Base-by-base conservation (phyloP, 2,329 filamentous ascomycete species). In the Venturia asperata region DNA sequence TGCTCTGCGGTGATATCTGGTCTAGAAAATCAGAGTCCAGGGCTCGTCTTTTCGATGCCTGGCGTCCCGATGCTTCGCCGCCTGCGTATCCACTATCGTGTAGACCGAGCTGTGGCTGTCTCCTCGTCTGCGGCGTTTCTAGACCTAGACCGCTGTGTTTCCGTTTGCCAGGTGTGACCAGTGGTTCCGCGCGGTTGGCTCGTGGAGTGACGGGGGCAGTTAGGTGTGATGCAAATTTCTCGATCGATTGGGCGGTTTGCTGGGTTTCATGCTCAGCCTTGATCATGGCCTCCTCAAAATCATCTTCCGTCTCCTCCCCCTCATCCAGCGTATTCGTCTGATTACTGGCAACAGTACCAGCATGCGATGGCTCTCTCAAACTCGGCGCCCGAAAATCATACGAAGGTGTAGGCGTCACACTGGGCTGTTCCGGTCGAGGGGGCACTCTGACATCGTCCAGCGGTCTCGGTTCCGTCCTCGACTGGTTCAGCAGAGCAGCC, bases 401-500 rank as follows among this genome's bases (percentile, higher is more conserved):
- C 4, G 49, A 56, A 34, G 49, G 49, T 34, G 49, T 56, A 34
- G 49, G 49, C 13, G 49, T 56, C 24, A 56, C 49, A 56, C 49
- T 56, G 49, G 21, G 49, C 13, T 34, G 24, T 30, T 34, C 30
- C 9, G 49, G 49, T 56, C 24, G 49, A 56, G 49, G 49, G 30
- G 49, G 49, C 11, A 11, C 11, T 56, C 49, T 56, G 24, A 30
- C 13, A 34, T 56, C 49, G 10, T 56, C 49, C 24, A 17, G 15
- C 10, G 62, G 9, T 58, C 62, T 56, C 37, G 62, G 62, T 69
- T 83, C 81, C n/a, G 74, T 79, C 65, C 76, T 74, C 43, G 80
- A 79, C 68, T 82, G 83, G 65, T 71, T 77, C 64, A 80, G 65
- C 24, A 83, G 73, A 27, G 78, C 77, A 15, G 71, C 71, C 62